Base-by-base conservation (phyloP, 495 filamentous ascomycete genomes). In the Saxophila tyrrhenica region DNA sequence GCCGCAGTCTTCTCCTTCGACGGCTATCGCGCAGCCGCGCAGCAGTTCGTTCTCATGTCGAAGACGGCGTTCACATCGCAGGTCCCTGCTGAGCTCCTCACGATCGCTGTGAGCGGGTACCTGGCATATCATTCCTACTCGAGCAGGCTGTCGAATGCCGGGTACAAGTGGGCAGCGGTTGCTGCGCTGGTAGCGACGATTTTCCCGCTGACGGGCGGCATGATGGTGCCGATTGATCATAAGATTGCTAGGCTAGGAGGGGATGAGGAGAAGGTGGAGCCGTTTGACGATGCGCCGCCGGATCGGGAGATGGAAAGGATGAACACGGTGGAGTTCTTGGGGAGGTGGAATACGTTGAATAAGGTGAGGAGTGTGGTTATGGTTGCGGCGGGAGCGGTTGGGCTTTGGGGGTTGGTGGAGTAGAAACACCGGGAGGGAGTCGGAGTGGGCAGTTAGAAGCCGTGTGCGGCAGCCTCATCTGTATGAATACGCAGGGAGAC, bases 241-340 rank as follows among this genome's bases (percentile, higher is more conserved):
- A 60, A 60, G 43, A 48, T 60, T 24, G 52, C 58, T 39, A 9
- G 54, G 46, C 50, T 60, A 21, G 58, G 52, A 16, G 58, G 58
- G 3, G 53, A 52, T 48, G 54, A 57, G 50, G 46, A 49, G 48
- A 21, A 22, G 46, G 22, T 57, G 2, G 58, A 60, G 54, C 53
- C 58, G 1, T 60, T 51, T 51, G 58, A 60, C 44, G 58, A 60
- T 53, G 44, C 43, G 23, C 58, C 58, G 44, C 53, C 50, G 49
- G 58, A 60, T 53, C 25, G 54, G 53, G 53, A 60, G 16, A 22
- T 32, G 52, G 58, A 60, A 48, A 48, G 54, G 25, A 42, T 32
- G 21, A 60, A 60, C 39, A 50, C 58, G 21, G 58, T 56, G 44
- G 48, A 29, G 17, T 60, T 60, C 21, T 32, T 60, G 43, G 23